Conservation (phyloP, 371 early-diverging fungal species). For the Mucor indicus region DNA sequence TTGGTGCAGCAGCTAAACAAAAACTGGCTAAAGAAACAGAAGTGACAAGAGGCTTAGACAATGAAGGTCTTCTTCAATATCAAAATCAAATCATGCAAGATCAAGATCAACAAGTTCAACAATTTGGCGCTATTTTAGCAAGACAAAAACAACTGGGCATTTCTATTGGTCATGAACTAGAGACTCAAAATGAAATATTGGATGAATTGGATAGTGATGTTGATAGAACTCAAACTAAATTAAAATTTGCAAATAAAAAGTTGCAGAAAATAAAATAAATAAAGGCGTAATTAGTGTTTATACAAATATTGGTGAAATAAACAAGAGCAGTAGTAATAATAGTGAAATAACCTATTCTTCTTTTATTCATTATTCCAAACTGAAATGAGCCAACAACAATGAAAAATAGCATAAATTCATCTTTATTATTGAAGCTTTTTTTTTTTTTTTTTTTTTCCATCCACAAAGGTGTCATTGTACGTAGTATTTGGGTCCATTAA, state of each 20-base stretch:
- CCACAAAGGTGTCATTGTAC: too few relatives aligned
- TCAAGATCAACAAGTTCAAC: slow-evolving; percentile 79
- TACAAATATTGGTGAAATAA: too few relatives aligned
- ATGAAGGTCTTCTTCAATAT: slow-evolving; percentile 69
- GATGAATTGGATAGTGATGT: slow-evolving; percentile 79
- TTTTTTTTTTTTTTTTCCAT: too few relatives aligned
- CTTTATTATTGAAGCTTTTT: too few relatives aligned
- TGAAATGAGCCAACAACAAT: too few relatives aligned
- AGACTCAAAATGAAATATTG: slow-evolving; percentile 84
- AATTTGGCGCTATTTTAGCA: slow-evolving; percentile 70
- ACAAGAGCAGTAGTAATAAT: too few relatives aligned
- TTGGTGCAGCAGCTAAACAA: slow-evolving; percentile 58
- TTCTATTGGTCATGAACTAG: slow-evolving; percentile 86
- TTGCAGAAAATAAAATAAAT: slow-evolving; percentile 67
- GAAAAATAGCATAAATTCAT: too few relatives aligned
- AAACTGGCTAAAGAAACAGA: slow-evolving; percentile 65
- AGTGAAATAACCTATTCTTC: too few relatives aligned
- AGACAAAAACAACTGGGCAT: slow-evolving; percentile 85
- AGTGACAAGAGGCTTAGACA: slow-evolving; percentile 73
- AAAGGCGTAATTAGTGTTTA: too few relatives aligned
- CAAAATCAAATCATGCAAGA: slow-evolving; percentile 78
- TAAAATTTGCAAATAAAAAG: slow-evolving; percentile 76
- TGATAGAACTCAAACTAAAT: slow-evolving; percentile 69
- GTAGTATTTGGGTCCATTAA: too few relatives aligned
- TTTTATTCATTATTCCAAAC: too few relatives aligned